phyloP scores from a whole-genome alignment of 2,329 filamentous ascomycete species.

The Fusarium poae region DNA sequence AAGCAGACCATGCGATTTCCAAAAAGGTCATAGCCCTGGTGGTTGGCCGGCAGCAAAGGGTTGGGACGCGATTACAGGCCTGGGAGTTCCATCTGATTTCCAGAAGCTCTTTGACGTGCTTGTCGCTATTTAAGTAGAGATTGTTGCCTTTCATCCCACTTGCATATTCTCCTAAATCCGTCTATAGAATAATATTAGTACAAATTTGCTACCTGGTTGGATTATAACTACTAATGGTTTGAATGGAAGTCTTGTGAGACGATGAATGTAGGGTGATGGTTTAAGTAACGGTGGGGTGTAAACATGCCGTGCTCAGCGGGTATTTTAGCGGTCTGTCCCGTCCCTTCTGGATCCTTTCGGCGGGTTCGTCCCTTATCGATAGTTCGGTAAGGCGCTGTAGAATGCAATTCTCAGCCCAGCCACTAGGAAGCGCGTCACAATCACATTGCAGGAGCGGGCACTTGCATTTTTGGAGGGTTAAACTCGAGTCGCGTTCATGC shows the following conservation, averaged over 20 bases:
- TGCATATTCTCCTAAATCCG: neutral
- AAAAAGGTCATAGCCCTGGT: constrained; percentile 50
- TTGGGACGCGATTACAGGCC: constrained; percentile 64
- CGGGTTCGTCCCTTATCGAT: constrained; percentile 21
- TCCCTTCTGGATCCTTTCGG: constrained; percentile 1
- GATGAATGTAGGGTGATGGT: neutral
- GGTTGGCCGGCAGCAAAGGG: constrained; percentile 62
- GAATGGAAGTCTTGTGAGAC: neutral
- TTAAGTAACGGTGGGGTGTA: constrained; percentile 4
- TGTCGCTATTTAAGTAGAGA: constrained; percentile 36
- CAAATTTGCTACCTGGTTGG: neutral
- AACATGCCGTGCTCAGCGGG: constrained; percentile 9
- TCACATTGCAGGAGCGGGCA: constrained; percentile 27
- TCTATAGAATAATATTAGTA: neutral
- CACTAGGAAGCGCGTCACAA: constrained; percentile 36
- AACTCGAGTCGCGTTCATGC: constrained; percentile 25
- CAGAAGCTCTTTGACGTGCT: constrained; percentile 54
- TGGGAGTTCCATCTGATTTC: constrained; percentile 62
- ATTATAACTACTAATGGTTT: neutral
- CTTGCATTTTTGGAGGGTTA: constrained; percentile 6
- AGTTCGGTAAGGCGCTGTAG: neutral
- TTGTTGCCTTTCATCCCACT: neutral
- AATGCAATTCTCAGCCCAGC: constrained; percentile 23
- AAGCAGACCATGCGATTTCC: constrained; percentile 58
- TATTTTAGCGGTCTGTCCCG: constrained; percentile 31